Evolutionary conservation across 208 protist species (phyloP).

Genomic region (Leishmania turanica): DNA sequence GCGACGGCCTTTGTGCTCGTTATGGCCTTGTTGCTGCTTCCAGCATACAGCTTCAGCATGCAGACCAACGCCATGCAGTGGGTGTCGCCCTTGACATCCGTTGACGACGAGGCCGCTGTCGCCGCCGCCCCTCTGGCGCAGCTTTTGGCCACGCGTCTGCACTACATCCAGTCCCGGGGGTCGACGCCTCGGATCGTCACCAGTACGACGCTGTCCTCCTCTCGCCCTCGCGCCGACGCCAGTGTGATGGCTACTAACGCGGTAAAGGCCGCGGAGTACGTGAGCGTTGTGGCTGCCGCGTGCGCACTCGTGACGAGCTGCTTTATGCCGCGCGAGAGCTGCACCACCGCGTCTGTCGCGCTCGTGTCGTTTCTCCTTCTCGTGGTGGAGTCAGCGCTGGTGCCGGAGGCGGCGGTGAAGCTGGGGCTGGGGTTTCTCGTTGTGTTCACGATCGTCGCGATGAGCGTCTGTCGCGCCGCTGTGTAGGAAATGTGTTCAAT

Average conservation of each 20-base stretch:
- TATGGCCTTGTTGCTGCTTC: constrained; percentile 46
- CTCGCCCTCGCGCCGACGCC: constrained; percentile 9
- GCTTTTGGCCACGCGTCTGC: constrained; percentile 32
- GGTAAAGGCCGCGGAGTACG: constrained; percentile 25
- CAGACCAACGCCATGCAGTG: constrained; percentile 29
- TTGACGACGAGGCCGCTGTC: background rate
- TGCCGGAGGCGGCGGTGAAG: constrained; percentile 26
- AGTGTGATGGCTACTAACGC: background rate
- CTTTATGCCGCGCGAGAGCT: constrained; percentile 56
- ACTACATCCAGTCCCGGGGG: constrained; percentile 22
- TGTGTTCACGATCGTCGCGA: constrained; percentile 36
- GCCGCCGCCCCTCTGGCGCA: constrained; percentile 32
- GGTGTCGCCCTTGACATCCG: constrained; percentile 11
- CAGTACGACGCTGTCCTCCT: constrained; percentile 8
- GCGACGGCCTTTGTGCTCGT: constrained; percentile 37
- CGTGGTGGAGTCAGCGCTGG: constrained; percentile 38
- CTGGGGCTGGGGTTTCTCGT: constrained; percentile 52
- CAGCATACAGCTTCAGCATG: constrained; percentile 64
- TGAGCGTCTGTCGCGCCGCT: constrained; percentile 30
- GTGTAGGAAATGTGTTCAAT: background rate
- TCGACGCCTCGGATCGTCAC: background rate
- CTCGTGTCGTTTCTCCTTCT: constrained; percentile 50
- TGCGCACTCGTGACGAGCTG: constrained; percentile 49
- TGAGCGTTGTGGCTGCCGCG: constrained; percentile 45
- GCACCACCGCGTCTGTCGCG: constrained; percentile 38